These are phyloP conservation scores for Ustulina deusta DNA, from an alignment of 2,329 filamentous ascomycete species.

Conservation along the genomic window DNA sequence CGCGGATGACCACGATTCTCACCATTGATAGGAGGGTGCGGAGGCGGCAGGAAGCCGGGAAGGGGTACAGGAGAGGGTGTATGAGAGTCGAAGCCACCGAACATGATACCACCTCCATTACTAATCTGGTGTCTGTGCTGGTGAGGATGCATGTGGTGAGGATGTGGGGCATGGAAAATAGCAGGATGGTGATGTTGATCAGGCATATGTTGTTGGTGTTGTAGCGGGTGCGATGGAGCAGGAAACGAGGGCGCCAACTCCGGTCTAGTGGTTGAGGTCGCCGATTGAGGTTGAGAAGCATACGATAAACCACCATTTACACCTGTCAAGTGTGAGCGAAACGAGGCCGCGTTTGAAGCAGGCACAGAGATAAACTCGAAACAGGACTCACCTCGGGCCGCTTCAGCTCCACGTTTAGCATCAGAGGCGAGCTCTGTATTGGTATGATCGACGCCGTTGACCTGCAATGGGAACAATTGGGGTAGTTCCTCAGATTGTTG, in stretches of 20 bases:
- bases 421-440: constrained; percentile 23
- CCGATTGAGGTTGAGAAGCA: constrained; percentile 43
- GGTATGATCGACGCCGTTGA: constrained; percentile 31
- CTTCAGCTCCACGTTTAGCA: constrained; percentile 30
- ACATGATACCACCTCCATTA: constrained; percentile 65
- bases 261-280: constrained; percentile 38
- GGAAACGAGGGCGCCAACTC: constrained; percentile 42
- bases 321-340: constrained; percentile 30
- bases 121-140: constrained; percentile 64
- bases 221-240: constrained; percentile 38
- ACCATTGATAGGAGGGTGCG: constrained; percentile 48
- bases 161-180: constrained; percentile 42
- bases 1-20: constrained; percentile 45
- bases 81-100: constrained; percentile 68
- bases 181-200: constrained; percentile 42
- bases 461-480: constrained; percentile 21
- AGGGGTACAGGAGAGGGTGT: constrained; percentile 68
- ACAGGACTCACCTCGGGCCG: constrained; percentile 31
- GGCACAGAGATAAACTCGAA: background rate
- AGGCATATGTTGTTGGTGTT: constrained; percentile 39
- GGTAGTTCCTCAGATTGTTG: background rate
- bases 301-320: constrained; percentile 26
- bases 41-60: constrained; percentile 62
- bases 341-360: background rate
- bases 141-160: constrained; percentile 46